phyloP scores from a whole-genome alignment of 345 rosid genomes.

The Eucalyptus rudis region DNA sequence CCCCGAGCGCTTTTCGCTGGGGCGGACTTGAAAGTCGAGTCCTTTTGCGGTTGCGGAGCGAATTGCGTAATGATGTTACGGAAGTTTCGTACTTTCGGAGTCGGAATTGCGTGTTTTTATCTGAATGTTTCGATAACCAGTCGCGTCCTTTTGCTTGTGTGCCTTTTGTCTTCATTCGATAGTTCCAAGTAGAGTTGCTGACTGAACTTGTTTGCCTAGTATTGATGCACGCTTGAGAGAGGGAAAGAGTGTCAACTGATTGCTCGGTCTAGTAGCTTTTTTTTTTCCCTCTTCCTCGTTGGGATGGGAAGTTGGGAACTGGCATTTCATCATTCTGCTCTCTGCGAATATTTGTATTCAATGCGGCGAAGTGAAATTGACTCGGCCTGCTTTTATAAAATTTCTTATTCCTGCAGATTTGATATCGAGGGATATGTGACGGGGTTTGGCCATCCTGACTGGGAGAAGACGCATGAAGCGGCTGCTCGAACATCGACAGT shows the following conservation, averaged over 20 bases:
- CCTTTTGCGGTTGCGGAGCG: background rate
- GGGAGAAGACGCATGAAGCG: constrained; percentile 64
- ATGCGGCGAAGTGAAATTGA: background rate
- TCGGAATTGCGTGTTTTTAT: background rate
- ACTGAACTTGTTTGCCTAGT: background rate
- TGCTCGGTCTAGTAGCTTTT: background rate
- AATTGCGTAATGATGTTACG: background rate
- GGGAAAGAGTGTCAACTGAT: background rate
- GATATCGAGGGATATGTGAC: constrained; percentile 77
- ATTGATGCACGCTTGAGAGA: background rate
- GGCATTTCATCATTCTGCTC: background rate
- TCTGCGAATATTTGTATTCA: background rate
- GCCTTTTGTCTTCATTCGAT: background rate
- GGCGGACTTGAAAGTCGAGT: background rate
- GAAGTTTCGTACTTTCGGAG: background rate
- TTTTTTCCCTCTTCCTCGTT: background rate
- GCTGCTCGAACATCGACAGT: constrained; percentile 55
- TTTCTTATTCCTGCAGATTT: constrained; percentile 27
- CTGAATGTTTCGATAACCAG: background rate
- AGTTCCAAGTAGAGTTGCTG: background rate
- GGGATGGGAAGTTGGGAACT: background rate
- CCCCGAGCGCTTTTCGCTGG: background rate
- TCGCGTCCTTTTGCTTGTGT: background rate
- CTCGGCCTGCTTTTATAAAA: background rate
- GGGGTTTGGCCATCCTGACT: constrained; percentile 94